phyloP scores from a whole-genome alignment of 495 filamentous ascomycete species.

The Parathielavia hyrcaniae region DNA sequence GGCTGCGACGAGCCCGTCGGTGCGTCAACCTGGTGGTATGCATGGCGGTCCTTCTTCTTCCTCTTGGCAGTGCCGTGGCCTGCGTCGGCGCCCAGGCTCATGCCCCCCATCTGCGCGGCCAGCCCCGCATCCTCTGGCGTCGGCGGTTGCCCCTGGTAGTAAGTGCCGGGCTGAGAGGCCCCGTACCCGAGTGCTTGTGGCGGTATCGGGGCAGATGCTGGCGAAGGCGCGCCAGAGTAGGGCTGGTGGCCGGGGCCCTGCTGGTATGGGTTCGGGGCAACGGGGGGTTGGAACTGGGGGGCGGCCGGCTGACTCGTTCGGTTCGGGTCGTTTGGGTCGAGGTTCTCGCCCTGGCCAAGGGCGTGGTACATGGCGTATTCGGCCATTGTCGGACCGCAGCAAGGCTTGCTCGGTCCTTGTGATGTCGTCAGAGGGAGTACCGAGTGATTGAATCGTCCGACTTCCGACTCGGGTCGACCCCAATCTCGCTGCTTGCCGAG shows the following conservation, averaged over 20 bases:
- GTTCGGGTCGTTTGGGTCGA: slow-evolving; percentile 59
- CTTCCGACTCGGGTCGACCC: neutral
- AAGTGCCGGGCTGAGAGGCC: slow-evolving; percentile 28
- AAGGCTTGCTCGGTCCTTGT: neutral
- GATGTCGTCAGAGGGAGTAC: too few species aligned
- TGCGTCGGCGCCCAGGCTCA: slow-evolving; percentile 62
- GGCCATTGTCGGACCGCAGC: slow-evolving; percentile 48
- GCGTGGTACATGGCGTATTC: slow-evolving; percentile 74
- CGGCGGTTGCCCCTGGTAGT: slow-evolving; percentile 27
- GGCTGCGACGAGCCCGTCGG: slow-evolving; percentile 56
- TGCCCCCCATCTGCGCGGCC: slow-evolving; percentile 78
- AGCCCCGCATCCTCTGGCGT: slow-evolving; percentile 51
- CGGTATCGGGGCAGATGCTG: slow-evolving; percentile 29
- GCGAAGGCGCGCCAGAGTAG: slow-evolving; percentile 37
- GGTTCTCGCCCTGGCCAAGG: slow-evolving; percentile 54
- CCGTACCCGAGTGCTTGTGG: slow-evolving; percentile 36
- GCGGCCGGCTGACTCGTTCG: slow-evolving; percentile 51
- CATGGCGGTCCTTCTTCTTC: slow-evolving; percentile 93
- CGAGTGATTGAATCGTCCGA: neutral
- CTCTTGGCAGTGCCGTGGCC: slow-evolving; percentile 47
- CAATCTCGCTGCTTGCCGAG: neutral
- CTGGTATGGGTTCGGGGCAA: slow-evolving; percentile 53
- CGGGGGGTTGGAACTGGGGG: slow-evolving; percentile 50
- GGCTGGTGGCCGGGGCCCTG: slow-evolving; percentile 46
- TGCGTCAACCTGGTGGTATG: slow-evolving; percentile 79